phyloP scores from a whole-genome alignment of 1,139 yeast genomes.

The Geotrichum carabidarum region DNA sequence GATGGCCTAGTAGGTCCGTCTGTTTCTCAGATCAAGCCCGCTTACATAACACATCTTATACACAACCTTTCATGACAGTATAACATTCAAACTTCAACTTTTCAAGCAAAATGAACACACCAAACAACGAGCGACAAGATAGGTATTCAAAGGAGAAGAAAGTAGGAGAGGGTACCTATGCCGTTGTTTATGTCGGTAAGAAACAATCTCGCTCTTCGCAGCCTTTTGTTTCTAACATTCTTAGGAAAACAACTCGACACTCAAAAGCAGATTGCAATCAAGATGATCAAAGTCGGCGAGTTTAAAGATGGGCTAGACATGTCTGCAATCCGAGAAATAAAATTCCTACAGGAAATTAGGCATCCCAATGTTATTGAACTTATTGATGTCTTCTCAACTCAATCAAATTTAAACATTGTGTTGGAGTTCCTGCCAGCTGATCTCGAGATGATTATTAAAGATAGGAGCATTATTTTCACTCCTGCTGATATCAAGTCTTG shows the following conservation, averaged over 20 bases:
- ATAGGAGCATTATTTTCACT: slow-evolving; percentile 66
- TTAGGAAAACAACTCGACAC: slow-evolving; percentile 17
- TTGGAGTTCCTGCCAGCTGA: slow-evolving; percentile 90
- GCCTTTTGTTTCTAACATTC: background rate
- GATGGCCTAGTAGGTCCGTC: too few species aligned
- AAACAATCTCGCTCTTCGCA: slow-evolving; percentile 33
- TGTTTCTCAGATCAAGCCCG: too few species aligned
- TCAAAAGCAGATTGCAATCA: slow-evolving; percentile 64
- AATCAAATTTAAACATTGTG: slow-evolving; percentile 72
- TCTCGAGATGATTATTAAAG: slow-evolving; percentile 83
- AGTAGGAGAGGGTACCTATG: slow-evolving; percentile 99
- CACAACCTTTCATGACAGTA: too few species aligned
- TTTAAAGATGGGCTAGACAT: slow-evolving; percentile 95
- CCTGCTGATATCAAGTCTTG: slow-evolving; percentile 90
- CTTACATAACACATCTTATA: too few species aligned
- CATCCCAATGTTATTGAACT: slow-evolving; percentile 84
- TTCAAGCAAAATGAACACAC: slow-evolving; percentile 6
- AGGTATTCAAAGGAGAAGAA: slow-evolving; percentile 50
- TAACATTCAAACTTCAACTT: background rate
- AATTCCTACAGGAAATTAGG: slow-evolving; percentile 78
- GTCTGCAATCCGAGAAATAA: slow-evolving; percentile 95
- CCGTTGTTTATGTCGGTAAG: slow-evolving; percentile 85
- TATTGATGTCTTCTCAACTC: slow-evolving; percentile 74
- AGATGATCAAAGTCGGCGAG: slow-evolving; percentile 90
- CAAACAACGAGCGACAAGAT: slow-evolving; percentile 17